Evolutionary conservation across 176 grass and related monocot species (phyloP).

Genomic region (Cenchrus purpureus): DNA sequence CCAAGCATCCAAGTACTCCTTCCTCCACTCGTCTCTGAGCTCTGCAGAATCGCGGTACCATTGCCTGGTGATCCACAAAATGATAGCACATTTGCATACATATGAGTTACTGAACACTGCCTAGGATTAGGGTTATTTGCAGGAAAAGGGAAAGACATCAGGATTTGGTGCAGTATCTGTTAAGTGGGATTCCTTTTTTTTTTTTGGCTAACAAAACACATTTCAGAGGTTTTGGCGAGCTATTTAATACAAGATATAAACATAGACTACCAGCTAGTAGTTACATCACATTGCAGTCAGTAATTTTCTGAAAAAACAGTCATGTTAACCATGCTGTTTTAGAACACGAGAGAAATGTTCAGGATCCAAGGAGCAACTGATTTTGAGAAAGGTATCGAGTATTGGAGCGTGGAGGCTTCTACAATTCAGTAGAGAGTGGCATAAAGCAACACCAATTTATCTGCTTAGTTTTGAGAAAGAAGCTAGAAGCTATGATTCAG

Average conservation of each 20-base stretch:
- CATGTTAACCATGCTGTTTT: background rate
- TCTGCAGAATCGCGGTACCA: constrained; percentile 75
- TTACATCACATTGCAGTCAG: background rate
- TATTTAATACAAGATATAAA: background rate
- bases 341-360: background rate
- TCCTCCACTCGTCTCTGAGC: constrained; percentile 78
- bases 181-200: background rate
- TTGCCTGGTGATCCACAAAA: constrained; percentile 61
- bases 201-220: background rate
- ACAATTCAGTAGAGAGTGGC: background rate
- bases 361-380: background rate
- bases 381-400: background rate
- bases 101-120: background rate
- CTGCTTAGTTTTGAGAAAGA: background rate
- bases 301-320: background rate
- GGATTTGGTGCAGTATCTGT: background rate
- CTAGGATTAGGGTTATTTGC: background rate
- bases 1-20: constrained; percentile 79
- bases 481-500: background rate
- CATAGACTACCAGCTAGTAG: background rate
- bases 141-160: background rate
- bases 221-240: background rate
- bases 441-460: background rate
- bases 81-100: background rate
- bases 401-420: background rate